These are phyloP conservation scores for Fonsecaea erecta DNA, from an alignment of 2,329 filamentous ascomycete species.

Conservation along the genomic window DNA sequence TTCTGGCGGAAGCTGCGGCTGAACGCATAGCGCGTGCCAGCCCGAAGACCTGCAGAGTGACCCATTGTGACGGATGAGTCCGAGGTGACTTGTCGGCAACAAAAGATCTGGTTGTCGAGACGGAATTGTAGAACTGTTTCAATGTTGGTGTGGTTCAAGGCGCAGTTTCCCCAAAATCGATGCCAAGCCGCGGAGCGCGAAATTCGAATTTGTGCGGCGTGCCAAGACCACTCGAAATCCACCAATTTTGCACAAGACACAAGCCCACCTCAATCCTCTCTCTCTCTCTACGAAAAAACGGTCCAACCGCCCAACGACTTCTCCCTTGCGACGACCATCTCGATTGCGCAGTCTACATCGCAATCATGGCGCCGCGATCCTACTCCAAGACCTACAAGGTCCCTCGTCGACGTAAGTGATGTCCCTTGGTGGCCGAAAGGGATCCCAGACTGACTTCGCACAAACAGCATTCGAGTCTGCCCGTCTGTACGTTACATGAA, in stretches of 20 bases:
- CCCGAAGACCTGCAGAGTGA: conserved; percentile 85
- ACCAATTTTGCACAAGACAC: conserved; percentile 14
- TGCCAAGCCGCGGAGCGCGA: conserved; percentile 14
- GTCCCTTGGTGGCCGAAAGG: conserved; percentile 20
- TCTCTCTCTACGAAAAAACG: not conserved
- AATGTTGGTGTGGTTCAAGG: conserved; percentile 11
- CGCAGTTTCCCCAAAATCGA: conserved; percentile 16
- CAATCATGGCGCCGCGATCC: conserved; percentile 63
- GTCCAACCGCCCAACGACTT: conserved; percentile 33
- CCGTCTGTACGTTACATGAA: conserved; percentile 85
- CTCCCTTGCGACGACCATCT: conserved; percentile 27
- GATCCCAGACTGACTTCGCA: conserved; percentile 45
- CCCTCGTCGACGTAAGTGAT: conserved; percentile 75
- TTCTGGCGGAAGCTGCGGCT: conserved; percentile 91
- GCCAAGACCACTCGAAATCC: conserved; percentile 6
- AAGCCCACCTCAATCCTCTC: conserved; percentile 3
- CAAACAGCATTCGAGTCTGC: conserved; percentile 88
- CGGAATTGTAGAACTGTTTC: conserved; percentile 29
- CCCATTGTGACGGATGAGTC: conserved; percentile 59
- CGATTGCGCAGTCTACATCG: conserved; percentile 42
- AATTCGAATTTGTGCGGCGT: conserved; percentile 20
- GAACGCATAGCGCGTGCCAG: conserved; percentile 86
- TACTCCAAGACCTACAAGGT: conserved; percentile 99
- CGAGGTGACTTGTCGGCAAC: conserved; percentile 58
- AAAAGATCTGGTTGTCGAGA: conserved; percentile 51